phyloP scores from a whole-genome alignment of 352 stramenopile genomes.

The Phytophthora nicotianae region DNA sequence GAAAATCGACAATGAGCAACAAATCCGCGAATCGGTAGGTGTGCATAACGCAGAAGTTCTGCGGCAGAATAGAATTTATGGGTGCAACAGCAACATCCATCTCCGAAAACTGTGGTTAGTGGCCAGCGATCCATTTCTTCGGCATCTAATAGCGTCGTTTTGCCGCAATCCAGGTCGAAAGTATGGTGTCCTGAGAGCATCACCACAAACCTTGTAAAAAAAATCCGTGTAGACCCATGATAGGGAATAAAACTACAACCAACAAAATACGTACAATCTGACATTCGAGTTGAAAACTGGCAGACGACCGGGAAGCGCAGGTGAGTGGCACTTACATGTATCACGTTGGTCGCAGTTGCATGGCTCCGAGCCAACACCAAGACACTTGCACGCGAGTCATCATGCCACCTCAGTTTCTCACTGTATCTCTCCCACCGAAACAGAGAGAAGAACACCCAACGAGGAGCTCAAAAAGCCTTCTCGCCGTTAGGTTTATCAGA shows the following conservation, averaged over 20 bases:
- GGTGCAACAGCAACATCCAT: too few relatives aligned
- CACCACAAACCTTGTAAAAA: too few relatives aligned
- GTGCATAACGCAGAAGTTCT: too few relatives aligned
- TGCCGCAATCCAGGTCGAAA: too few relatives aligned
- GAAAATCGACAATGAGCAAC: too few relatives aligned
- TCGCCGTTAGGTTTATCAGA: conserved; percentile 9
- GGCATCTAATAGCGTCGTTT: too few relatives aligned
- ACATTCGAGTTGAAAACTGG: conserved; percentile 19
- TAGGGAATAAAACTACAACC: not conserved
- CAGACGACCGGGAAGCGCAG: conserved; percentile 3
- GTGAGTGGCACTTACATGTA: conserved; percentile 2
- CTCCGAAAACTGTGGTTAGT: too few relatives aligned
- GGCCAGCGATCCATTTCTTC: too few relatives aligned
- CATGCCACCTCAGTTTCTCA: conserved; percentile 1
- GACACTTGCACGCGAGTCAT: conserved; percentile 14
- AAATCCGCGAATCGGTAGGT: too few relatives aligned
- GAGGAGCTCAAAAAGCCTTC: conserved; percentile 4
- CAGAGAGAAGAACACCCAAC: conserved; percentile 2
- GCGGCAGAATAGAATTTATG: too few relatives aligned
- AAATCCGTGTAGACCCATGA: not conserved
- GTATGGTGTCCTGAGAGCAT: too few relatives aligned
- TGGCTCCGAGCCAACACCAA: not conserved
- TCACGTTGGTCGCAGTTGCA: not conserved
- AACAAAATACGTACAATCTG: conserved; percentile 1
- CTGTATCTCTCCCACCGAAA: conserved; percentile 2